Percentiles rank a stretch among this genome's conserved stretches.
phyloP scores from a whole-genome alignment of 2,329 filamentous ascomycete species.

The Cercospora citrullina region DNA sequence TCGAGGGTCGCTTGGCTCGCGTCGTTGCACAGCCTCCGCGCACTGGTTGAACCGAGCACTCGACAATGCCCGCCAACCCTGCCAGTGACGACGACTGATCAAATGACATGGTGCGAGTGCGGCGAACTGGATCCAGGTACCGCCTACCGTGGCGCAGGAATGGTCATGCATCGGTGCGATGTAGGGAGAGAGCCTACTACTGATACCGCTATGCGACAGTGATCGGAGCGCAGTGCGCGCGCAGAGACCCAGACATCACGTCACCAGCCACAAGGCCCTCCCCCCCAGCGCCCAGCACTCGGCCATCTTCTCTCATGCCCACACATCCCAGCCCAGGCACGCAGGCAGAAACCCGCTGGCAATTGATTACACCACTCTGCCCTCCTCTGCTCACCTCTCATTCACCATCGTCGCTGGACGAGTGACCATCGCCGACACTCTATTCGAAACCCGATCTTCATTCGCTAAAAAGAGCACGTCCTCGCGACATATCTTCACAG shows the following conservation, averaged over 20 bases:
- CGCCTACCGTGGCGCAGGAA: not conserved
- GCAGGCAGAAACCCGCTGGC: not conserved
- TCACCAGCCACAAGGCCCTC: not conserved
- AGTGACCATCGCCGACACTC: not conserved
- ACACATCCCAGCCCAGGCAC: not conserved
- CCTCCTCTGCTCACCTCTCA: not conserved
- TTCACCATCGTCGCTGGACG: not conserved
- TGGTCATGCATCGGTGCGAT: not conserved
- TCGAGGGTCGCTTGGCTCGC: not conserved
- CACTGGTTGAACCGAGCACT: not conserved
- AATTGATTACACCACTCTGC: not conserved
- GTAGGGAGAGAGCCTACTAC: not conserved
- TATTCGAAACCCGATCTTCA: not conserved
- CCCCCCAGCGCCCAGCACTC: not conserved
- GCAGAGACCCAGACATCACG: not conserved
- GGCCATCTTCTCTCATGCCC: not conserved
- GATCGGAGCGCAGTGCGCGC: not conserved
- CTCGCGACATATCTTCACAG: not conserved
- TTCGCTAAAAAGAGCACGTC: not conserved
- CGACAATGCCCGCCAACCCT: not conserved
- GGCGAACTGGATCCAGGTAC: not conserved
- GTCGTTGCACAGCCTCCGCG: not conserved
- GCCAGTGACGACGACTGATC: not conserved
- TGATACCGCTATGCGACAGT: not conserved
- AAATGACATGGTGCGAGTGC: not conserved